These are phyloP conservation scores for Arabidopsis arenosa DNA, from an alignment of 345 rosid genomes.

Conservation along the genomic window DNA sequence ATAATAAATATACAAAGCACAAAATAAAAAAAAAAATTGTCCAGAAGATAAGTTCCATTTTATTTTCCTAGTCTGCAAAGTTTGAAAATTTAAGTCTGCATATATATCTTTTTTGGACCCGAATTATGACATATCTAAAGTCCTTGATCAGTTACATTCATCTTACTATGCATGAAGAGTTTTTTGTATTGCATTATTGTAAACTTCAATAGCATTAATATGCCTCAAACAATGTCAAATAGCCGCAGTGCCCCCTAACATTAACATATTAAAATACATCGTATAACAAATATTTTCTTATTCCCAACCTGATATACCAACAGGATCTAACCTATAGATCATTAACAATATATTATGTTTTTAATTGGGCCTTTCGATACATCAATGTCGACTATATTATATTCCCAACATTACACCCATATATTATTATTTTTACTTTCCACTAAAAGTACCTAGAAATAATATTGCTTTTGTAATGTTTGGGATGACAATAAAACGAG, in stretches of 20 bases:
- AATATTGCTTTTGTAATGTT: slow-evolving; percentile 18
- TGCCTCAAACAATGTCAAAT: slow-evolving; percentile 36
- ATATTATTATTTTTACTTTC: neutral
- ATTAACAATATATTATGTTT: slow-evolving; percentile 30
- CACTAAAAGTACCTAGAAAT: slow-evolving; percentile 16
- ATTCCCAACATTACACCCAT: slow-evolving; percentile 10
- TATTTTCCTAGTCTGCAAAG: too few relatives aligned
- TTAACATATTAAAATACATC: slow-evolving; percentile 6
- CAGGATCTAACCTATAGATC: slow-evolving; percentile 41
- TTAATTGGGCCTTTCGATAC: slow-evolving; percentile 11
- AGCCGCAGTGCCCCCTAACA: slow-evolving; percentile 40
- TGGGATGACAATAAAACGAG: slow-evolving; percentile 14
- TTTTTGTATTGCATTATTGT: neutral
- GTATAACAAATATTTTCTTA: slow-evolving; percentile 11
- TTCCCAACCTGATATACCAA: slow-evolving; percentile 22
- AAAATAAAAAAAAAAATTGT: neutral
- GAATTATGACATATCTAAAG: neutral
- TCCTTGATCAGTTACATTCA: neutral
- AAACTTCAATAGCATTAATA: neutral
- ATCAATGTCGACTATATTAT: slow-evolving; percentile 1
- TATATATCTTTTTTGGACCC: neutral
- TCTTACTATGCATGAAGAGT: neutral
- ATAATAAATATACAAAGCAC: neutral
- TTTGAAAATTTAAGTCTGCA: neutral
- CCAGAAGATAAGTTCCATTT: neutral